Percentiles rank a stretch among this genome's conserved stretches.
Conservation (phyloP, 2,329 filamentous ascomycete species). For the Acarospora socialis region DNA sequence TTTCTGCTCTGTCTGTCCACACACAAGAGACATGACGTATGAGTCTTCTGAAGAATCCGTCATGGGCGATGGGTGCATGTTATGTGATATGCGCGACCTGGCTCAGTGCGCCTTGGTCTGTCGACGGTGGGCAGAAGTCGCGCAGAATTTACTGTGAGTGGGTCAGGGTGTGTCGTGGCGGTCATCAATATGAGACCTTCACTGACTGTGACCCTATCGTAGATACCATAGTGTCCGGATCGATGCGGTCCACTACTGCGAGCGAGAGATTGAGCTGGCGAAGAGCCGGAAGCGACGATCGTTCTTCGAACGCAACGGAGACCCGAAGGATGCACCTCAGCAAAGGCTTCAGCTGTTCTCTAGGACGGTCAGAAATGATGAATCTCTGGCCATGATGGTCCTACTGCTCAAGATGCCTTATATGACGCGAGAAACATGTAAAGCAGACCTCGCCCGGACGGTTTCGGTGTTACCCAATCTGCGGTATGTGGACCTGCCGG, state of each 20-base stretch:
- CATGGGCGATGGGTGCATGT: conserved; percentile 70
- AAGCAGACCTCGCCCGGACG: conserved; percentile 69
- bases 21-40: conserved; percentile 62
- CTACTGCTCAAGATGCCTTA: conserved; percentile 79
- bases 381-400: conserved; percentile 54
- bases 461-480: conserved; percentile 75
- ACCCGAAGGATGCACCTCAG: conserved; percentile 66
- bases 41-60: conserved; percentile 70
- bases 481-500: conserved; percentile 78
- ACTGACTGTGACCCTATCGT: conserved; percentile 11
- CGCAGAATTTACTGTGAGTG: conserved; percentile 48
- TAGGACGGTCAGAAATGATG: conserved; percentile 67
- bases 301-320: conserved; percentile 60
- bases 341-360: conserved; percentile 64
- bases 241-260: conserved; percentile 88
- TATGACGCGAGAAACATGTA: conserved; percentile 81
- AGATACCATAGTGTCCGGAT: conserved; percentile 86
- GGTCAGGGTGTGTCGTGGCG: background rate
- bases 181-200: conserved; percentile 3
- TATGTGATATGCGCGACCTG: conserved; percentile 83
- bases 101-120: conserved; percentile 64
- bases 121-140: conserved; percentile 53
- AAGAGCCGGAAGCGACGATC: conserved; percentile 63
- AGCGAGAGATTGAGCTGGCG: conserved; percentile 65
- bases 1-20: conserved; percentile 71